A percentile compares a stretch with the other conserved stretches of the same genome.
phyloP scores from a whole-genome alignment of 1,139 yeast genomes.

The Meyerozyma carpophila region DNA sequence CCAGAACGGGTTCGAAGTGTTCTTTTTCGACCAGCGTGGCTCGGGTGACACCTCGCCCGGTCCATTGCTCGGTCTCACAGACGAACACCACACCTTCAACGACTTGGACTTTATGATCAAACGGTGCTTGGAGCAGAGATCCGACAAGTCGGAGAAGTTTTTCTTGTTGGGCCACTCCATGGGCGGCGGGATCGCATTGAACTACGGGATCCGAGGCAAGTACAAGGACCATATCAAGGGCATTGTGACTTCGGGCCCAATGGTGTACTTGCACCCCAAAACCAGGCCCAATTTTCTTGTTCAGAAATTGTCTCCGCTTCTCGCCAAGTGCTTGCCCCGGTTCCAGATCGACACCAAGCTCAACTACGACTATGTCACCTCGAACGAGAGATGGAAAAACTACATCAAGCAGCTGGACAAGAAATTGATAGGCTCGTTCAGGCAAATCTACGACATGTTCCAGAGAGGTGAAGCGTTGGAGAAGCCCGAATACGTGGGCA shows the following conservation, averaged over 20 bases:
- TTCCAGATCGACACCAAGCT: conserved; percentile 54
- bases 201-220: conserved; percentile 68
- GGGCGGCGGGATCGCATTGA: conserved; percentile 86
- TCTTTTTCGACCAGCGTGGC: conserved; percentile 84
- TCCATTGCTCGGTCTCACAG: conserved; percentile 55
- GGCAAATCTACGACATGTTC: conserved; percentile 57
- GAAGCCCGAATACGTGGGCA: conserved; percentile 34
- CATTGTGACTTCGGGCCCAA: conserved; percentile 62
- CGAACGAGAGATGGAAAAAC: conserved; percentile 43
- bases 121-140: conserved; percentile 20
- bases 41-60: conserved; percentile 72
- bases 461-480: conserved; percentile 53
- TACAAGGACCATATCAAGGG: conserved; percentile 49
- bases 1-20: conserved; percentile 62
- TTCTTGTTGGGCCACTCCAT: conserved; percentile 83
- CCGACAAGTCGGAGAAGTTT: conserved; percentile 33
- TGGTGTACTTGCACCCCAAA: conserved; percentile 52
- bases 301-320: conserved; percentile 39
- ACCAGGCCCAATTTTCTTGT: conserved; percentile 52
- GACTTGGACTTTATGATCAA: conserved; percentile 68
- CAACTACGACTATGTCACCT: conserved; percentile 49
- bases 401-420: conserved; percentile 35
- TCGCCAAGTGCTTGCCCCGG: conserved; percentile 49
- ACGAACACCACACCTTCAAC: conserved; percentile 56
- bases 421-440: conserved; percentile 38